A percentile compares a stretch with the other conserved stretches of the same genome.
Conservation (phyloP, 2,329 filamentous ascomycete species). For the Claviceps quebecensis region DNA sequence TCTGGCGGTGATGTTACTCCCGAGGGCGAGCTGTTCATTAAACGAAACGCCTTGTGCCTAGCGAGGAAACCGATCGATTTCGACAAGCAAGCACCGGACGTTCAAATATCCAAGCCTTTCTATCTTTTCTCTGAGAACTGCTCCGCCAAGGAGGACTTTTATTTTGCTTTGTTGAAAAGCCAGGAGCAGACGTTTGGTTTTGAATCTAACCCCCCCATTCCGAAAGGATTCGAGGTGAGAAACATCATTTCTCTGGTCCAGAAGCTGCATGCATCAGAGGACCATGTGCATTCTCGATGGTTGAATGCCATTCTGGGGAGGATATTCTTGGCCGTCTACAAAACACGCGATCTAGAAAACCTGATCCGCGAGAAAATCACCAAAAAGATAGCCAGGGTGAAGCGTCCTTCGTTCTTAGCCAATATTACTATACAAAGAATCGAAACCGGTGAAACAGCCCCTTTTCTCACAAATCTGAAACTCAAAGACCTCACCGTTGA, state of each 20-base stretch:
- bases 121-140: conserved; percentile 91
- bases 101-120: conserved; percentile 61
- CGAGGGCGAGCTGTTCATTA: conserved; percentile 91
- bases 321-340: conserved; percentile 77
- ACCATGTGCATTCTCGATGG: conserved; percentile 83
- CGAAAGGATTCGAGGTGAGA: conserved; percentile 66
- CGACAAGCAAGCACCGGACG: conserved; percentile 38
- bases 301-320: conserved; percentile 84
- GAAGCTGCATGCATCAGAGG: conserved; percentile 78
- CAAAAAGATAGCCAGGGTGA: conserved; percentile 90
- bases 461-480: conserved; percentile 76
- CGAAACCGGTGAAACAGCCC: conserved; percentile 73
- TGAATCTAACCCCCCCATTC: conserved; percentile 44
- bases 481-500: conserved; percentile 84
- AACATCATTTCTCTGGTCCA: conserved; percentile 85
- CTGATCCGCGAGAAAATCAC: conserved; percentile 75
- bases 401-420: conserved; percentile 80
- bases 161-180: conserved; percentile 78
- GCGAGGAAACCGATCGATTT: conserved; percentile 45
- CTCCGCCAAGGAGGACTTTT: conserved; percentile 96
- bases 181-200: conserved; percentile 54
- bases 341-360: conserved; percentile 66
- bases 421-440: conserved; percentile 72
- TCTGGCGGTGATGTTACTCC: conserved; percentile 64
- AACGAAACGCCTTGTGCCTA: conserved; percentile 77